Evolutionary conservation across 176 grass and related monocot genomes (phyloP), one percentile per base, ranked within the genome.

Genomic region (Bromus sterilis): DNA sequence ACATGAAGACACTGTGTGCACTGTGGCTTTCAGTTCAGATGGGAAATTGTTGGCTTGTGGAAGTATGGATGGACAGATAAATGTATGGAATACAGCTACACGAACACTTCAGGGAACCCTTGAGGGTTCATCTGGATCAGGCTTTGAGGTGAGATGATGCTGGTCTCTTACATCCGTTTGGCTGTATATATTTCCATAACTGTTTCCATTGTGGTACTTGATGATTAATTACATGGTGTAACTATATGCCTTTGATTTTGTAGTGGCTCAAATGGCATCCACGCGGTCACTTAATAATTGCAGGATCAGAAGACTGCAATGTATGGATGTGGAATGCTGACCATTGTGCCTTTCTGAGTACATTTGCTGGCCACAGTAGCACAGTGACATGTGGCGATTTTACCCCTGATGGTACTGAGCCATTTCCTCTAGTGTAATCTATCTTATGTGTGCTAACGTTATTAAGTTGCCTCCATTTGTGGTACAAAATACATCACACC

Each of bases 211-310:
- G 9, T 20, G 55, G 24, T 25, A 48, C 29, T 51, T 7, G 8
- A 48, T 72, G 67, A 43, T 71, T 71, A 40, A 15, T 71, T 41
- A 21, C 5, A 4, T 43, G 3, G 21, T 28, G 23, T 82, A 32
- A 62, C 37, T 80, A 4, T 35, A 21, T 16, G 7, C 69, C 7
- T 78, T 81, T 61, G 2, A 43, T 55, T 82, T 80, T 80, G 75
- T 65, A 98, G 96, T 99, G 96, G 96, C 76, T 99, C 57, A 99
- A 78, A 91, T 99, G 96, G 93, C 93, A 99, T 74, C 89, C 96
- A 57, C 81, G 86, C 1, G 96, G 96, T 32, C 88, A 95, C 56
- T 75, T 95, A 85, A 57, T 99, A 84, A 88, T 99, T 61, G 93
- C 90, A 37, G 96, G 96, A 26, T 99, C 96, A 59, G 91, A 90